phyloP scores from a whole-genome alignment of 164 flowering plant species.

The Stephania japonica region DNA sequence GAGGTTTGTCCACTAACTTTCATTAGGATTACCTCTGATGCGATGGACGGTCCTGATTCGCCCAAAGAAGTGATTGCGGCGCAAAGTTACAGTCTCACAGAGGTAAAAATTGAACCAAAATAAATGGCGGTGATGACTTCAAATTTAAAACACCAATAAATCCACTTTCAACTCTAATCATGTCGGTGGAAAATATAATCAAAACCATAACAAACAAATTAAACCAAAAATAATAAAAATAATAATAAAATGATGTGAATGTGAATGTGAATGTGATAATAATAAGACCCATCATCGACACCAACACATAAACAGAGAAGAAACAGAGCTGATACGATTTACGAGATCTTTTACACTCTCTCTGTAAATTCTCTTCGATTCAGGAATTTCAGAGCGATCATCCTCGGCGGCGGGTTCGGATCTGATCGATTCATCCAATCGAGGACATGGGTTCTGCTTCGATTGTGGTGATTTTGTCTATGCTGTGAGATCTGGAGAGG shows the following conservation, averaged over 20 bases:
- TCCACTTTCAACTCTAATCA: neutral
- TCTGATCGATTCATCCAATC: constrained; percentile 9
- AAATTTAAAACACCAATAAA: neutral
- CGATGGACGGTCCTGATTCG: neutral
- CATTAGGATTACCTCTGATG: neutral
- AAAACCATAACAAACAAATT: neutral
- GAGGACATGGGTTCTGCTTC: constrained; percentile 1
- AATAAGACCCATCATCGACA: neutral
- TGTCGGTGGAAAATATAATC: constrained; percentile 18
- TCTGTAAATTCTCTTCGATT: neutral
- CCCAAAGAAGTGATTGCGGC: constrained; percentile 19
- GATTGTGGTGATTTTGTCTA: neutral
- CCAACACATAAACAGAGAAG: neutral
- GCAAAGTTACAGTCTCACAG: neutral
- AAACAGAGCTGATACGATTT: neutral
- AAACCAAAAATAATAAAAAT: neutral
- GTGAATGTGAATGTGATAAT: neutral
- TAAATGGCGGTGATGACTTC: constrained; percentile 13
- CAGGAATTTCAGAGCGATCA: constrained; percentile 4
- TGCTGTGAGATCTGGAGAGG: neutral
- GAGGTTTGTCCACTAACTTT: too few species aligned
- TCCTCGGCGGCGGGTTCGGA: neutral
- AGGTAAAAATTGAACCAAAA: neutral
- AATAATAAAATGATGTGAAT: too few species aligned
- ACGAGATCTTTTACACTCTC: neutral